Conservation (phyloP, 2,329 filamentous ascomycete genomes). For the Claviceps monticola region DNA sequence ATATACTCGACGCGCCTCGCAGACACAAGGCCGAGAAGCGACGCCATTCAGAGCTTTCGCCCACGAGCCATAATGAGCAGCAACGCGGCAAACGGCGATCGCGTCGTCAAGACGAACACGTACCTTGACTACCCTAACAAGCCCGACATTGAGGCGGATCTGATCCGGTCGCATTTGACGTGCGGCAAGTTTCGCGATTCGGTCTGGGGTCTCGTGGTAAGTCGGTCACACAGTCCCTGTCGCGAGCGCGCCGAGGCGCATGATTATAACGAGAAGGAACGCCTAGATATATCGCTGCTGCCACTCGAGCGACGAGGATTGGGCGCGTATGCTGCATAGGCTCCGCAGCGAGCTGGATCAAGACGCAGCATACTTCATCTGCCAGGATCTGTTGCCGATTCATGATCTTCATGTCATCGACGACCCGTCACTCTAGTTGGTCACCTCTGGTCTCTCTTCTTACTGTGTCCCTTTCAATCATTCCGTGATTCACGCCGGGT, state of each 20-base stretch:
- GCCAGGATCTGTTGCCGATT: neutral
- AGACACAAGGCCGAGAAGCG: too few relatives aligned
- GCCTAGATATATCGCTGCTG: conserved; percentile 2
- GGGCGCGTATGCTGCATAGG: neutral
- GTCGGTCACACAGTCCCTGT: neutral
- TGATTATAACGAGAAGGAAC: neutral
- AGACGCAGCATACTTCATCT: neutral
- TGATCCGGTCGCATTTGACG: neutral
- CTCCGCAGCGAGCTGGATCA: neutral
- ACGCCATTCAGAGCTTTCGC: too few relatives aligned
- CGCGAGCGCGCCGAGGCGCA: neutral
- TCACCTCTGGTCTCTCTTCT: neutral
- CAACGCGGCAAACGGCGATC: neutral
- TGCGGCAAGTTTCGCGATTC: conserved; percentile 1
- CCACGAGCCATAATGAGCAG: neutral
- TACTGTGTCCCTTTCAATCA: neutral
- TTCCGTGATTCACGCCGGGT: neutral
- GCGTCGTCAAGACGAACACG: neutral
- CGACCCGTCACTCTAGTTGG: neutral
- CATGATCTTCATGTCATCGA: conserved; percentile 1
- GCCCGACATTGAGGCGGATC: neutral
- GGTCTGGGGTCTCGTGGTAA: conserved; percentile 1
- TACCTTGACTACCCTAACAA: neutral
- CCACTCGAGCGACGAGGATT: neutral
- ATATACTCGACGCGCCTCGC: too few relatives aligned